Evolutionary conservation across 331 rosid species (phyloP).

Genomic region (Telfairia occidentalis): DNA sequence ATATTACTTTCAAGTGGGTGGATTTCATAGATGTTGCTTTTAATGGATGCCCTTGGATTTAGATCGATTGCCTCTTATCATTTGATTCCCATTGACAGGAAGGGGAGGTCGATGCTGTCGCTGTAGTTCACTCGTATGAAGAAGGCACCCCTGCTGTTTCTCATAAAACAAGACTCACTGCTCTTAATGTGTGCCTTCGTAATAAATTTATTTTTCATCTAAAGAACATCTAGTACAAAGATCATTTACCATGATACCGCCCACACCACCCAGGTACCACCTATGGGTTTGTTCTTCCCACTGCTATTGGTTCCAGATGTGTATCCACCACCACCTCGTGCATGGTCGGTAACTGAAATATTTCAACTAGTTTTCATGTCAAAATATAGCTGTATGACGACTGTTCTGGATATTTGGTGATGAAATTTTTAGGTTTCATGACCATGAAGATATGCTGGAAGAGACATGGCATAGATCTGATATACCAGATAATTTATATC

Average conservation of each 20-base stretch:
- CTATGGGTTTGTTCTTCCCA: constrained; percentile 95
- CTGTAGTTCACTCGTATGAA: constrained; percentile 82
- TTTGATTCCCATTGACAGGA: constrained; percentile 41
- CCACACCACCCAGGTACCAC: constrained; percentile 56
- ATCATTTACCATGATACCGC: not conserved
- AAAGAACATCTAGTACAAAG: not conserved
- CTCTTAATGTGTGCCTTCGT: constrained; percentile 54
- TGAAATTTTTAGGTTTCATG: constrained; percentile 47
- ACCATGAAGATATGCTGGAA: constrained; percentile 88
- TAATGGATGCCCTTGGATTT: not conserved
- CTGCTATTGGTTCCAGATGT: constrained; percentile 76
- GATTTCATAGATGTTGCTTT: not conserved
- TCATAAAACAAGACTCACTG: constrained; percentile 77
- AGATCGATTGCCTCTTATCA: constrained; percentile 7
- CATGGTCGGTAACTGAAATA: constrained; percentile 45
- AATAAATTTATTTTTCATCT: constrained; percentile 13
- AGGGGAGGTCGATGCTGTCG: constrained; percentile 61
- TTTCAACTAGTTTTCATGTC: constrained; percentile 13
- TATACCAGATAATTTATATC: constrained; percentile 56
- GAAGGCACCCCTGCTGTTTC: constrained; percentile 56
- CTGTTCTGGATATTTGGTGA: not conserved
- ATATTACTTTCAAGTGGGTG: not conserved
- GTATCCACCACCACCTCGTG: constrained; percentile 88
- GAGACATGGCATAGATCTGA: constrained; percentile 83
- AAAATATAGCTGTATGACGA: not conserved